These are phyloP conservation scores for Calvatia gigantea DNA, from an alignment of 768 basidiomycete genomes.

Conservation along the genomic window DNA sequence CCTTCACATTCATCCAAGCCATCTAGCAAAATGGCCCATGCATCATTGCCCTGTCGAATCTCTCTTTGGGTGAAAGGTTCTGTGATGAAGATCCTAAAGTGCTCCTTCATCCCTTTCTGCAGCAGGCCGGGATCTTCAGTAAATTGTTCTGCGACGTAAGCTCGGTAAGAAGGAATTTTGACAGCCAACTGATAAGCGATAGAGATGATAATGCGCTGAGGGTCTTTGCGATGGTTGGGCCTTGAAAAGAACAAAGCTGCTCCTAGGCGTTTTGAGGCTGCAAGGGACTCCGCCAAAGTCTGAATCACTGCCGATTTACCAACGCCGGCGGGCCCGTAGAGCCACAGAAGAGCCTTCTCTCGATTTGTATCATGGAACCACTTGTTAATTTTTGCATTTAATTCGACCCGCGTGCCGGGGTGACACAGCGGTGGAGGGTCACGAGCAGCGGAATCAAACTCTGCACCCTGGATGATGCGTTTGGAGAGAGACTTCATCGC, in stretches of 20 bases:
- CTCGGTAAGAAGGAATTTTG: neutral
- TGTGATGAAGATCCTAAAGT: neutral
- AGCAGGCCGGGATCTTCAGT: neutral
- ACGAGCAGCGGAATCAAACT: neutral
- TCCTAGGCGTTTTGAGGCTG: neutral
- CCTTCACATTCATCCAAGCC: neutral
- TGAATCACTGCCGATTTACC: neutral
- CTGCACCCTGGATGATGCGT: neutral
- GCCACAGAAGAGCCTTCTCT: neutral
- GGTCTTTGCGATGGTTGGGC: neutral
- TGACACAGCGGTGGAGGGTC: neutral
- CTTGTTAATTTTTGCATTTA: neutral
- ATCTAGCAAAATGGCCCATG: neutral
- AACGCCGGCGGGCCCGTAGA: neutral
- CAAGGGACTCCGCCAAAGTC: neutral
- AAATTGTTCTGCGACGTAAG: neutral
- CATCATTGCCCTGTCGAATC: no score
- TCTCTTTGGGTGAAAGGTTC: neutral
- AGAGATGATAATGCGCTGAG: neutral
- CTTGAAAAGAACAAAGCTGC: neutral
- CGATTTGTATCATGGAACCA: neutral
- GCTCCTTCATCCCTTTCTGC: neutral
- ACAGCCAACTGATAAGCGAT: neutral
- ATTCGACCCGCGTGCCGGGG: neutral
- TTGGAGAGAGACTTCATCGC: neutral